Evolutionary conservation across 768 basidiomycete species (phyloP).

Genomic region (Suillus subaureus): DNA sequence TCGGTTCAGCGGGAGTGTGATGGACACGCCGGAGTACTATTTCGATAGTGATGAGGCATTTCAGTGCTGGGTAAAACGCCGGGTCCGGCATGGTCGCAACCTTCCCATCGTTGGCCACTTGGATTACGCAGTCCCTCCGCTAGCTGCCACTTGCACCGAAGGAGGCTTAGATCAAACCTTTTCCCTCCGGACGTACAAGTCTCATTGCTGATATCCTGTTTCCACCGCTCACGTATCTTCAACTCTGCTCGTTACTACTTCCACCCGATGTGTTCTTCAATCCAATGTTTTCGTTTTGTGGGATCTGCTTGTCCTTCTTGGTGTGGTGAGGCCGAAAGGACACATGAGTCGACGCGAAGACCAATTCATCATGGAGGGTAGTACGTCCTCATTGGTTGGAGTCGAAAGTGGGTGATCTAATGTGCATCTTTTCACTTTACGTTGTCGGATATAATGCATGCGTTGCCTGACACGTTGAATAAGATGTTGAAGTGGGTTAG

Average conservation of each 20-base stretch:
- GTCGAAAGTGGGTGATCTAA: neutral
- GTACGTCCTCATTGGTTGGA: neutral
- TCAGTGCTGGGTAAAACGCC: slow-evolving; percentile 34
- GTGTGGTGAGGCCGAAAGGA: neutral
- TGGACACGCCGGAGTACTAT: slow-evolving; percentile 30
- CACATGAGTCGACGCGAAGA: neutral
- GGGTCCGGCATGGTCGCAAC: slow-evolving; percentile 38
- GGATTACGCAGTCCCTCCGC: neutral
- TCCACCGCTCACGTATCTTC: neutral
- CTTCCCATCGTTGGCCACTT: slow-evolving; percentile 36
- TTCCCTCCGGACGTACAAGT: neutral
- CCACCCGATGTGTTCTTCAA: neutral
- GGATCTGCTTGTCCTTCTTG: neutral
- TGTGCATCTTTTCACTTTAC: neutral
- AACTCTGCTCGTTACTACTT: neutral
- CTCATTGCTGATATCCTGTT: neutral
- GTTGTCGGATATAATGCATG: neutral
- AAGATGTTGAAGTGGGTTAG: slow-evolving; percentile 41
- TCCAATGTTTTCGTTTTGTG: neutral
- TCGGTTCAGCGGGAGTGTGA: slow-evolving; percentile 34
- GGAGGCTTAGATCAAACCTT: neutral
- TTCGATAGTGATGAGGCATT: slow-evolving; percentile 36
- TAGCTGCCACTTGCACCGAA: too few species aligned
- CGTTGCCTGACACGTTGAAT: neutral
- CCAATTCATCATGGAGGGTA: neutral